Evolutionary conservation across 495 filamentous ascomycete genomes (phyloP), one percentile per base, ranked within the genome.

Genomic region (Endocarpon pusillum): DNA sequence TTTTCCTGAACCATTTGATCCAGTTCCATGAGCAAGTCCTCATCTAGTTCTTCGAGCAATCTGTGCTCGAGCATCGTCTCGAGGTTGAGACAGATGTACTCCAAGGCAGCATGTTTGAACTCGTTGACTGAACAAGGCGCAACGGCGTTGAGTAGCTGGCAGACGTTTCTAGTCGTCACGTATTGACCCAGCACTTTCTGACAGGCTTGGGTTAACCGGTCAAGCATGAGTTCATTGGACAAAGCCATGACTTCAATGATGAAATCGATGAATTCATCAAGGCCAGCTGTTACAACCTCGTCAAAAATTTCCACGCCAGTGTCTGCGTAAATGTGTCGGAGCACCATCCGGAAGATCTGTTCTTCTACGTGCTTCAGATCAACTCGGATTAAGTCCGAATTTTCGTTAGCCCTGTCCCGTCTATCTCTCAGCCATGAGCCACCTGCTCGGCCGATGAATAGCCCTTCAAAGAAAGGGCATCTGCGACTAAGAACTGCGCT

Each of bases 151-250:
- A 97, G 63, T 9, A 96, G 57, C 28, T 75, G 69, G 27, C 81
- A 78, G 32, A 87, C 76, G 49, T 94, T 97, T 24, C 91, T 80
- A 17, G 72, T 78, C 35, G 71, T 86, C 11, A 91, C 82, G 54
- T 86, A 93, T 24, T 66, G 69, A n/a, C 89, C 89, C 38, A 96
- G 67, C 27, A 82, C 57, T 36, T 74, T 74, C 47, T 97, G 89
- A 52, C 87, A 96, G 10, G 87, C 72, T 49, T 92, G 82, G 9
- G 78, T 81, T 18, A 97, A 56, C 19, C 84, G 63, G 48, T 94
- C 87, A 22, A 97, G 68, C 85, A 97, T 93, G 38, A 97, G 62
- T 45, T 96, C 89, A 46, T 97, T 81, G 6, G 84, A 81, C 23
- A 84, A 76, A 35, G 72, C 76, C 67, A 93, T 75, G 20, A 96